Evolutionary conservation across 169 alveolate species (phyloP), one percentile per base, ranked within the genome.

Genomic region (Eimeria tenella): DNA sequence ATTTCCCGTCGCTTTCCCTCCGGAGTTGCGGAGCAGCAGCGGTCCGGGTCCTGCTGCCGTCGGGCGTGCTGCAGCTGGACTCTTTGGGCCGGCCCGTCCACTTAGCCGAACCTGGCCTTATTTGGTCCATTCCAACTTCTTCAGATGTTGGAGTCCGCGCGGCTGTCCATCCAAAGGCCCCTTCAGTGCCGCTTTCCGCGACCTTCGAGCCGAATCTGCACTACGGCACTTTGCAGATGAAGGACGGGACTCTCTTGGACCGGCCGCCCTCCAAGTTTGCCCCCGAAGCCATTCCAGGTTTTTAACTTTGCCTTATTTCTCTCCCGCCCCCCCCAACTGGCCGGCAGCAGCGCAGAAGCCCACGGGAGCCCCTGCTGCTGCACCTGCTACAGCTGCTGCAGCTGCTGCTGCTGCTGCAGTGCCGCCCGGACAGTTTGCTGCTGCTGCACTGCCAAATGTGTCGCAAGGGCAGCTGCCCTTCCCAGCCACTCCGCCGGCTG

Each of bases 161-260:
- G 50, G 84, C 84, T 23, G 15, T 53, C 31, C 13, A 0, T 1
- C 84, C 84, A 1, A 11, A 23, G 15, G 10, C 84, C n/a, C 84
- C 84, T 25, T 73, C 84, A 15, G 58, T 7, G 15, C 10, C 58
- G 7, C 8, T 73, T 0, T 3, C 84, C 8, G 8, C 84, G 50
- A 31, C 84, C 21, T 13, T 58, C 11, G 50, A 68, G 19, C 42
- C 77, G 1, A 73, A 73, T 7, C 60, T 73, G 9, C 84, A 31
- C 25, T 73, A 73, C n/a, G 84, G 84, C 10, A 73, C 84, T 25
- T 31, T 73, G 84, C 84, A 73, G 58, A 42, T 73, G n/a, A 23
- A 42, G 53, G 56, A 73, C n/a, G 84, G 84, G 56, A 73, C 84
- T 7, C 50, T 73, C 15, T 23, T 73, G n/a, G 84, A 7, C 58